phyloP scores from a whole-genome alignment of 2,329 filamentous ascomycete species.

The Cyphellophora attinorum region DNA sequence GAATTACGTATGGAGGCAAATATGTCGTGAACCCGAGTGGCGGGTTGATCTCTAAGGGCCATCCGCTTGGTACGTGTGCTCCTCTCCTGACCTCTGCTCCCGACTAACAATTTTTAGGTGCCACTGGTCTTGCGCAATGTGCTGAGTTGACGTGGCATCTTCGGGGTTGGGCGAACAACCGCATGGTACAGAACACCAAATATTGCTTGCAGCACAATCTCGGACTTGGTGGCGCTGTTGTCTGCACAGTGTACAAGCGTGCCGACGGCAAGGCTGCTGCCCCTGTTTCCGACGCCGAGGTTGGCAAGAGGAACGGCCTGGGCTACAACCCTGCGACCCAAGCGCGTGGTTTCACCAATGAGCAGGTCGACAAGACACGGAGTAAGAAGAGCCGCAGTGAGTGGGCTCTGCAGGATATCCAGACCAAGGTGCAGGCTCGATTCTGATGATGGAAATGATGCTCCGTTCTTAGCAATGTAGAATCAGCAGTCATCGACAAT shows the following conservation, averaged over 20 bases:
- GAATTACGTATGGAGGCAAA: constrained; percentile 81
- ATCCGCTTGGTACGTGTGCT: constrained; percentile 59
- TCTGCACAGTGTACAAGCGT: constrained; percentile 80
- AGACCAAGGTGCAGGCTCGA: constrained; percentile 62
- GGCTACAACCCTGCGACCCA: constrained; percentile 89
- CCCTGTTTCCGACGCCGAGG: constrained; percentile 50
- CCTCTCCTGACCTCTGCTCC: background rate
- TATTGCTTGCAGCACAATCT: constrained; percentile 86
- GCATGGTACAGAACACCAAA: constrained; percentile 57
- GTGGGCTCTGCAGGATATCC: constrained; percentile 70
- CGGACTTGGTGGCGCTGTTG: constrained; percentile 79
- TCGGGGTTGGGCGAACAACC: constrained; percentile 91
- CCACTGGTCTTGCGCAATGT: constrained; percentile 90
- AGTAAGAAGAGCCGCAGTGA: constrained; percentile 60
- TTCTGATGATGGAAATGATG: too few species aligned
- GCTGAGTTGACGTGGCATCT: constrained; percentile 93
- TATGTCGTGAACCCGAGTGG: constrained; percentile 87
- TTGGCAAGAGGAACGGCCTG: constrained; percentile 58
- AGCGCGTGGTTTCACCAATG: constrained; percentile 77
- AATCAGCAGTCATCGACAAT: too few species aligned
- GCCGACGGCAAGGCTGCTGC: constrained; percentile 62
- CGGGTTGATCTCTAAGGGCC: constrained; percentile 90
- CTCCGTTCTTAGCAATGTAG: too few species aligned
- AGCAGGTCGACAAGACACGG: constrained; percentile 59
- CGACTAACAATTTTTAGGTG: constrained; percentile 27